Base-by-base conservation (phyloP, 2,329 filamentous ascomycete species). In the Bisporella sp. region DNA sequence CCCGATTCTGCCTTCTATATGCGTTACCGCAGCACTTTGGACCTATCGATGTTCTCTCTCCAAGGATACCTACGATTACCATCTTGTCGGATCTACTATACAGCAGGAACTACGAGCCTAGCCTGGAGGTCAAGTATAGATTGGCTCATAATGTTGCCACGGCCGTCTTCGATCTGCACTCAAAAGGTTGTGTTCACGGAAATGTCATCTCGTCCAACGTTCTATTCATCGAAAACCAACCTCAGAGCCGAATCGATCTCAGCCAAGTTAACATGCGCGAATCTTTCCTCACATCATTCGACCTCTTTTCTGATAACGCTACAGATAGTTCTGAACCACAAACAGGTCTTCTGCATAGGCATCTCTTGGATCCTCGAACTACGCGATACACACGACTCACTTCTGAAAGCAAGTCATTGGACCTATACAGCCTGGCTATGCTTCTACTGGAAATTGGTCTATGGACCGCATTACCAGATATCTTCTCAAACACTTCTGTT, bases 1-100 rank as follows among this genome's bases (percentile, higher is more conserved):
- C 87, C 1, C 77, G 87, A 7, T 79, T 89, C 48, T 87, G 87
- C 5, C 72, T 92, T 8, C 77, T 92, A 8, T 92, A 89, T 60
- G 82, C 86, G 46, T 79, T 91, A 31, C 87, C 87, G 1, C 74
- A 78, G 1, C 73, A 76, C 6, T 85, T 87, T 67, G 76, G 79
- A 55, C 71, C 80, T 7, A 72, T 81, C 7, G 74, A 75, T 4
- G 74, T 78, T 39, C 75, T 79, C 50, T 68, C 70, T 29, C 66
- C 74, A 7, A 76, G 74, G 37, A 59, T 64, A 50, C 63, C 62
- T n/a, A 56, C 54, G 0, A 59, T 63, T 4, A 76, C 73, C 42
- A 79, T 79, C 0, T 64, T 85, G 5, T 68, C 69, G 11, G 73
- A 82, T 48, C 69, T 85, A 8, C 70, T 85, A 0, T 59, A 57